Evolutionary conservation across 2,329 filamentous ascomycete genomes (phyloP), one percentile per base, ranked within the genome.

Genomic region (Coccinonectria pachysandricola): DNA sequence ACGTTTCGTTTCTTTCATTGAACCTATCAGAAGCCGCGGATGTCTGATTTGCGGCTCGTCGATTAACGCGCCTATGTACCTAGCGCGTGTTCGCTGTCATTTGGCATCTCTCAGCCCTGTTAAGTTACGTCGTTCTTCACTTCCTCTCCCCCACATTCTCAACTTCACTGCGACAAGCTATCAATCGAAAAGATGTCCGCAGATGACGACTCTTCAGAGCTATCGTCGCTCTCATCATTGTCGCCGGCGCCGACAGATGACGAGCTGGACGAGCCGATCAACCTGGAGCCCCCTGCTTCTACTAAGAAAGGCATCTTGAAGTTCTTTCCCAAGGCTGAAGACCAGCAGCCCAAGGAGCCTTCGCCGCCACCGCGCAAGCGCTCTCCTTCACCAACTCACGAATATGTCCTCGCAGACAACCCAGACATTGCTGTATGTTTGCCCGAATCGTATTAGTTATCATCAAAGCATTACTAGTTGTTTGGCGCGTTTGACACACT

Each of bases 371-470:
- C 75, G 46, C 75, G 73, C 48, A 92, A 91, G 65, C 71, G 88
- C 52, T 77, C 80, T 31, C 78, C 85, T 12, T 95, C 87, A 40
- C 88, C 88, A 42, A 78, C 84, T 7, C 88, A 95, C 55, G 85
- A 94, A 65, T 83, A 80, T 56, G 79, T 85, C 15, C 65, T 95
- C 30, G 85, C 84, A 36, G 88, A 96, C 54, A 94, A 93, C 55
- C 71, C 81, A 36, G 81, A 91, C 50, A 87, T 96, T 60, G 81
- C 88, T 44, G 87, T 95, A 70, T 59, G 87, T 83, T 12, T 14
- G n/a, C 18, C n/a, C n/a, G 6, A 19, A 23, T 12, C 6, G 8
- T 19, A 24, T 23, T 24, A 19, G 23, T 17, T 7, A 26, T 5
- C 12, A n/a, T n/a, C n/a, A n/a, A n/a, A n/a, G n/a, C n/a, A n/a